phyloP scores from a whole-genome alignment of 192 early-diverging fungal genomes.

The Dissophora globulifera region DNA sequence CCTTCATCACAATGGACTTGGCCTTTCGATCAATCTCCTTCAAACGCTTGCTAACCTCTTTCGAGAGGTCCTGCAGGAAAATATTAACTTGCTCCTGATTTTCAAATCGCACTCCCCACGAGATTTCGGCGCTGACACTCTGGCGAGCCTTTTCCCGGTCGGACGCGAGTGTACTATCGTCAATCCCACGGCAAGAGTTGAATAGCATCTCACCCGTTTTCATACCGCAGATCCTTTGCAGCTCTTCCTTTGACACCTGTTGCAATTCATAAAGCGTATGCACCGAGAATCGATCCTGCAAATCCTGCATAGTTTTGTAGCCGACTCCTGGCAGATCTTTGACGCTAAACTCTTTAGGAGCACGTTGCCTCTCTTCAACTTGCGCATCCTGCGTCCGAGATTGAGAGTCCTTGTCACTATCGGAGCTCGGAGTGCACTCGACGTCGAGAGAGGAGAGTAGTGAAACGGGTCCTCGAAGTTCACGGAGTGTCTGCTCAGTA shows the following conservation, averaged over 20 bases:
- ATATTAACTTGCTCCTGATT: conserved; percentile 70
- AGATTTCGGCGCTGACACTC: conserved; percentile 85
- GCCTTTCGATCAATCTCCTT: conserved; percentile 63
- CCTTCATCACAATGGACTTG: conserved; percentile 74
- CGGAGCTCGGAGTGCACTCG: background rate
- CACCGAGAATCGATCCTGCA: conserved; percentile 50
- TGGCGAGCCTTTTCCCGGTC: conserved; percentile 69
- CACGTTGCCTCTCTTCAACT: conserved; percentile 9
- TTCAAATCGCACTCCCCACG: conserved; percentile 91
- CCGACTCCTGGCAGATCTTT: conserved; percentile 61
- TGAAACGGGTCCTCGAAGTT: conserved; percentile 45
- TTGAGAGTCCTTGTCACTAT: background rate
- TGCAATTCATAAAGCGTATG: conserved; percentile 59
- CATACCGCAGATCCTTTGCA: conserved; percentile 76
- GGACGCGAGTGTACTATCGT: conserved; percentile 72
- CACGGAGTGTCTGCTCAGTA: conserved; percentile 57
- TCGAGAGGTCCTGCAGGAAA: conserved; percentile 73
- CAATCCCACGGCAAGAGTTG: conserved; percentile 79
- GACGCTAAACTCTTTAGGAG: conserved; percentile 40
- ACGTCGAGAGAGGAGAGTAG: background rate
- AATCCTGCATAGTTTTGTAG: conserved; percentile 39
- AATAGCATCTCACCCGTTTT: conserved; percentile 77
- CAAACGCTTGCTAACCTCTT: conserved; percentile 76
- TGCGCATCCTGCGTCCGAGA: background rate
- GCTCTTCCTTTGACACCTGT: conserved; percentile 33